Evolutionary conservation across 2,329 filamentous ascomycete species (phyloP).

Genomic region (Colletotrichum tanaceti): DNA sequence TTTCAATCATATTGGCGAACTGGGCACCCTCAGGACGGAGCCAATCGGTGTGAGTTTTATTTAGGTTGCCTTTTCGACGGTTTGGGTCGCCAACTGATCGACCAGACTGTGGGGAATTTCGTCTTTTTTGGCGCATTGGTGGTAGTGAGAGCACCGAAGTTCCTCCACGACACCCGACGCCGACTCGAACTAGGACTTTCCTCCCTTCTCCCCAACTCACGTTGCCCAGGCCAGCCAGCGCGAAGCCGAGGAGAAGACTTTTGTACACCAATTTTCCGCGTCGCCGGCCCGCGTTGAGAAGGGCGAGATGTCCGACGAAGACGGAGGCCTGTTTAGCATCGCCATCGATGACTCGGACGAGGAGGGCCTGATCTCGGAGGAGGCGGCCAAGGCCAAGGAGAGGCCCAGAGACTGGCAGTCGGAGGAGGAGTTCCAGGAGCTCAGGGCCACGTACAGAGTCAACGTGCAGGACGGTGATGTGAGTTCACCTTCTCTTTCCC

Average conservation of each 20-base stretch:
- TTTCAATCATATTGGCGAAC: not conserved
- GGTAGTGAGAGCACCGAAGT: not conserved
- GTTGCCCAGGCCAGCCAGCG: not conserved
- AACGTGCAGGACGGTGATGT: conserved; percentile 69
- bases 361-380: conserved; percentile 40
- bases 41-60: not conserved
- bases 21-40: conserved; percentile 3
- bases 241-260: not conserved
- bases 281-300: not conserved
- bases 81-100: not conserved
- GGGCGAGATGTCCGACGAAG: conserved; percentile 41
- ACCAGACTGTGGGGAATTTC: not conserved
- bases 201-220: no score
- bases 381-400: conserved; percentile 44
- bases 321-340: conserved; percentile 50
- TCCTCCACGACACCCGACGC: not conserved
- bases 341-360: conserved; percentile 50
- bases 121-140: not conserved
- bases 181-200: not conserved
- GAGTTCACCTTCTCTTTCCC: conserved; percentile 42
- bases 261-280: not conserved
- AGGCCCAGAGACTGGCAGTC: conserved; percentile 57
- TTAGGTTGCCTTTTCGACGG: not conserved
- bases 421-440: conserved; percentile 60
- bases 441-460: conserved; percentile 58